phyloP scores from a whole-genome alignment of 495 filamentous ascomycete species.

The Hyaloscypha finlandica region DNA sequence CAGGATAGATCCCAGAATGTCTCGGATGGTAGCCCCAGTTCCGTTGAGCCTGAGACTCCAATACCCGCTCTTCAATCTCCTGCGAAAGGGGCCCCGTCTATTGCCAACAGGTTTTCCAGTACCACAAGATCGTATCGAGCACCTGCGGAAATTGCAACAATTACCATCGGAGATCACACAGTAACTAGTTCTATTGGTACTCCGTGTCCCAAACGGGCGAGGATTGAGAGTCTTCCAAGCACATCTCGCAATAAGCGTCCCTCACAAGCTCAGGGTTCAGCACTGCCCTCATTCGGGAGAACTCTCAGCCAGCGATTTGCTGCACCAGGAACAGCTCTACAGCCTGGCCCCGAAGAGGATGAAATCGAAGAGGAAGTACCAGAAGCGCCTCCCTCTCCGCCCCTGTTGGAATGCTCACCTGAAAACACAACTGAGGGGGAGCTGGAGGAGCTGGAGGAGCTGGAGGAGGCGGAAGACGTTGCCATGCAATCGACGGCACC shows the following conservation, averaged over 20 bases:
- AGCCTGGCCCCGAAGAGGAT: slow-evolving; percentile 32
- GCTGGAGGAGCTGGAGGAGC: not conserved
- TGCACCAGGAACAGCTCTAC: slow-evolving; percentile 59
- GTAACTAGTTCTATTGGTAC: slow-evolving; percentile 57
- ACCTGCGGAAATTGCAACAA: slow-evolving; percentile 72
- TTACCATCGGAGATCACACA: slow-evolving; percentile 82
- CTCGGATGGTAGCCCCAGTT: not conserved
- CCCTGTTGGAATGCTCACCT: slow-evolving; percentile 12
- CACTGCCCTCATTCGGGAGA: slow-evolving; percentile 60
- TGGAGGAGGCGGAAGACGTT: not conserved
- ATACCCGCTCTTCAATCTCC: slow-evolving; percentile 31
- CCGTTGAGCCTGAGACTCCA: slow-evolving; percentile 12
- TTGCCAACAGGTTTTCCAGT: slow-evolving; percentile 28
- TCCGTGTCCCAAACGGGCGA: slow-evolving; percentile 41
- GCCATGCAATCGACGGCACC: not conserved
- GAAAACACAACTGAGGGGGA: slow-evolving; percentile 2
- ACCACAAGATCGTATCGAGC: slow-evolving; percentile 21
- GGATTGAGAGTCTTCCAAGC: slow-evolving; percentile 27
- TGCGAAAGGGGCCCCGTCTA: slow-evolving; percentile 19
- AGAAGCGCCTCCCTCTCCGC: slow-evolving; percentile 16
- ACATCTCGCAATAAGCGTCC: slow-evolving; percentile 19
- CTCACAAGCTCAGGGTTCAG: slow-evolving; percentile 8
- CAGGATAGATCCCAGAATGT: not conserved
- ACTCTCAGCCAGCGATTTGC: slow-evolving; percentile 70
- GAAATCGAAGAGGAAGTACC: slow-evolving; percentile 32